Evolutionary conservation across 306 rosid genomes (phyloP), one percentile per base, ranked within the genome.

Genomic region (Vachellia pachyceras): DNA sequence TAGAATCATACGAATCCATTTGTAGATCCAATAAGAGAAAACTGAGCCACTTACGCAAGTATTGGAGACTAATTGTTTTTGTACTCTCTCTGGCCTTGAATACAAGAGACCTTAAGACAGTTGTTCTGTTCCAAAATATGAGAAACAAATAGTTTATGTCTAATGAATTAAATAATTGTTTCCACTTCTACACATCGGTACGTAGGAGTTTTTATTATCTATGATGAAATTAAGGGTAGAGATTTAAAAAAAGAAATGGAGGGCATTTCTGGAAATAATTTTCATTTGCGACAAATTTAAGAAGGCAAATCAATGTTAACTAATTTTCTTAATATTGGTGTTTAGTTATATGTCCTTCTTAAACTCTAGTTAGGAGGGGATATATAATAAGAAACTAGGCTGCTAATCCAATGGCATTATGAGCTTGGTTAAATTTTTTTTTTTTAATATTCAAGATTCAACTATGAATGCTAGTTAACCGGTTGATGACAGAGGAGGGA

Each of bases 21-120:
- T 25, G 20, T 42, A 25, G 60, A 68, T 78, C 41, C 46, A 41
- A 22, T 75, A 41, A 50, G 65, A 4, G 22, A 54, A 78, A 47
- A 46, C 35, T 44, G 47, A 78, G 64, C 52, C n/a, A n/a, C n/a
- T n/a, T n/a, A n/a, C n/a, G n/a, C n/a, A n/a, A 13, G 55, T 33
- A 3, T 61, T 49, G 65, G 20, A 54, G 64, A 52, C 73, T 2
- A 60, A 25, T 40, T 54, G 18, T 72, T 7, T 57, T 11, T 37
- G 45, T n/a, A 0, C 61, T 20, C 10, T n/a, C 61, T 54, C 29
- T 54, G 23, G 61, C 7, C 25, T 54, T 54, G 29, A n/a, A 54
- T 54, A 18, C 6, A 52, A 17, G 54, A 14, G 54, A 6, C 4
- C 4, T 47, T 14, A 45, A 45, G 15, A 45, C 1, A 12, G n/a